Conservation (phyloP, 2,329 filamentous ascomycete genomes). For the Sporothrix pseudoabietina region DNA sequence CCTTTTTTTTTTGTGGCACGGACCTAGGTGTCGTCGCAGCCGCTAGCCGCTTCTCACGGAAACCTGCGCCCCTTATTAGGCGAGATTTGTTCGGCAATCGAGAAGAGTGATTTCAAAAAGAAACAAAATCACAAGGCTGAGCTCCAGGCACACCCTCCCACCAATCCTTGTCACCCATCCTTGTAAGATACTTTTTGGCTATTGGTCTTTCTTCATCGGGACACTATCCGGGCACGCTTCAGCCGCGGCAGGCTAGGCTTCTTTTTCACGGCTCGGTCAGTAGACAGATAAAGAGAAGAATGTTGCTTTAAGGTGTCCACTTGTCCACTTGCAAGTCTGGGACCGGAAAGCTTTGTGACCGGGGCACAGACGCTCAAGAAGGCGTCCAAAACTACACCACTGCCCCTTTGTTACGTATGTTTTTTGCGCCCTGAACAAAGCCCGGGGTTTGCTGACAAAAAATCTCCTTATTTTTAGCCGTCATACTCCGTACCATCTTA, state of each 20-base stretch:
- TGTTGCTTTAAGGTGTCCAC: background rate
- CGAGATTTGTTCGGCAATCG: background rate
- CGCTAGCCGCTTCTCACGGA: background rate
- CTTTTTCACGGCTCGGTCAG: background rate
- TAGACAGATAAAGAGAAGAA: background rate
- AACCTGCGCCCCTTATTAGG: background rate
- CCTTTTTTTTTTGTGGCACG: background rate
- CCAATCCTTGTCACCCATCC: background rate
- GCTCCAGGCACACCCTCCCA: background rate
- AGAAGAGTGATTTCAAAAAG: background rate
- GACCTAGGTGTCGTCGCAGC: background rate
- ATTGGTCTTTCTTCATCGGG: background rate
- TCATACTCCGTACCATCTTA: background rate
- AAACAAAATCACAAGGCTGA: background rate
- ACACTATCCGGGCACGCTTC: background rate
- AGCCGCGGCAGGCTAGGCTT: background rate
- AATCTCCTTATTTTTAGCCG: background rate
- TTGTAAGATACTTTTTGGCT: background rate
- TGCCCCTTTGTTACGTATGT: background rate
- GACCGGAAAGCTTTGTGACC: too few relatives aligned
- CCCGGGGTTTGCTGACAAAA: background rate
- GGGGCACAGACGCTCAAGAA: background rate
- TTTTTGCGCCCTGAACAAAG: background rate
- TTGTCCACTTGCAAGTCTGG: background rate
- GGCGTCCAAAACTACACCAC: background rate